These are phyloP conservation scores for Backusella luteola DNA, from an alignment of 192 early-diverging fungal species.

Conservation along the genomic window DNA sequence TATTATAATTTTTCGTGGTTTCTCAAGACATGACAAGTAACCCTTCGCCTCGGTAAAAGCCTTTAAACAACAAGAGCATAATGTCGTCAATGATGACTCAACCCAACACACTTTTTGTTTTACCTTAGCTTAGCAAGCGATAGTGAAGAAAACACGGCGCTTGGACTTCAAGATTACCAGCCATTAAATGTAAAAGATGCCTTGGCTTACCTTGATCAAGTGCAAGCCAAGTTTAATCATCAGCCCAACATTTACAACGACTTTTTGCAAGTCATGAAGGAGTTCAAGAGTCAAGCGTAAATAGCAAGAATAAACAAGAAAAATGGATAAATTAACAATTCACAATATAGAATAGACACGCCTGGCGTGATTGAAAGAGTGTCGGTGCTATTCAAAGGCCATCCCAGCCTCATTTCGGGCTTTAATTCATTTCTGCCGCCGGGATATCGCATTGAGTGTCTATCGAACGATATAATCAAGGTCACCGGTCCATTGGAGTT, in stretches of 20 bases:
- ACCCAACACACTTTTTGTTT: not conserved
- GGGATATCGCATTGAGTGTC: constrained; percentile 93
- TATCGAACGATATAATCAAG: constrained; percentile 68
- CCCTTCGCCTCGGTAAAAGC: not conserved
- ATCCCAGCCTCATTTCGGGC: constrained; percentile 87
- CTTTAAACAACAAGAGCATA: not conserved
- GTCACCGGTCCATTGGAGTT: constrained; percentile 87
- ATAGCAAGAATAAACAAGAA: constrained; percentile 17
- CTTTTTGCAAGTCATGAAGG: constrained; percentile 99
- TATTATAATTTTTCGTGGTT: not conserved
- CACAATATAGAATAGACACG: constrained; percentile 74
- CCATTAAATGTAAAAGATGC: constrained; percentile 91
- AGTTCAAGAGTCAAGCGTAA: constrained; percentile 94
- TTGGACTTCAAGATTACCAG: constrained; percentile 25
- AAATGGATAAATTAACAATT: not conserved
- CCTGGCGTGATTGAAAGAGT: constrained; percentile 97
- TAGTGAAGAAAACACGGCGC: not conserved
- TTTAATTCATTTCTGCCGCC: constrained; percentile 99
- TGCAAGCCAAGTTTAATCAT: constrained; percentile 87
- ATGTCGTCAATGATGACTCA: no score
- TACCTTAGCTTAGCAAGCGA: not conserved
- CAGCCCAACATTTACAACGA: constrained; percentile 94
- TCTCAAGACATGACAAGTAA: not conserved
- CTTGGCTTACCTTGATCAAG: constrained; percentile 91
- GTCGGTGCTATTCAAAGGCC: constrained; percentile 87